phyloP scores from a whole-genome alignment of 2,329 filamentous ascomycete genomes.

The Cytospora chrysosperma region DNA sequence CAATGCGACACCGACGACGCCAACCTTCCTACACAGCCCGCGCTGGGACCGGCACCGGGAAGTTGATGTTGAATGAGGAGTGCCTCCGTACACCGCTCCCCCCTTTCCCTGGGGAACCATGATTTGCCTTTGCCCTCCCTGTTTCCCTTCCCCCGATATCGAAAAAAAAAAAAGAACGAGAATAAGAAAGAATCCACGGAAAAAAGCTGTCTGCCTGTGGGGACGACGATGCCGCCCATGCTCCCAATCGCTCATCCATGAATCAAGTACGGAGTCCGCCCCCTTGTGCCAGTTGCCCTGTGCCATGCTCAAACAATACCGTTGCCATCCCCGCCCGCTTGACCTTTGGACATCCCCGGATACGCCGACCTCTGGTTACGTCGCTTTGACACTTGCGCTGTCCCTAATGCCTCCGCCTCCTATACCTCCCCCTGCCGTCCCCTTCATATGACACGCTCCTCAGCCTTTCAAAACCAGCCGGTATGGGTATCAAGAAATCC shows the following conservation, averaged over 20 bases:
- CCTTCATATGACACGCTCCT: constrained; percentile 9
- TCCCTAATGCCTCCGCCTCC: constrained; percentile 4
- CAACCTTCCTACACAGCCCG: background rate
- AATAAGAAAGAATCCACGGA: no score
- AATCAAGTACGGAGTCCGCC: background rate
- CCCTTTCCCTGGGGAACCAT: background rate
- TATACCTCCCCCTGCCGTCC: constrained; percentile 4
- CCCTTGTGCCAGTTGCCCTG: background rate
- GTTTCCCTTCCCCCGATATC: background rate
- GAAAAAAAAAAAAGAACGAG: background rate
- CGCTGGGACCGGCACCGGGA: background rate
- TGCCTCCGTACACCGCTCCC: background rate
- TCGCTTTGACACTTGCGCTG: background rate
- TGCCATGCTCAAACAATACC: background rate
- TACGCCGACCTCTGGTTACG: background rate
- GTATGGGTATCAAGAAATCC: constrained; percentile 24
- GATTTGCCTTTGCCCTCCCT: background rate
- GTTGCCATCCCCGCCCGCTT: background rate
- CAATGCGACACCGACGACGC: background rate
- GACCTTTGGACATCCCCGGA: background rate
- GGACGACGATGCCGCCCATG: background rate
- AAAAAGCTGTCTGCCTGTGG: no score
- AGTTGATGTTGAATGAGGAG: background rate
- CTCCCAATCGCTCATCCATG: background rate
- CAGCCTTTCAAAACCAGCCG: constrained; percentile 10